These are phyloP conservation scores for Phoenix roebelenii DNA, from an alignment of 176 grass and related monocot species.

Conservation along the genomic window DNA sequence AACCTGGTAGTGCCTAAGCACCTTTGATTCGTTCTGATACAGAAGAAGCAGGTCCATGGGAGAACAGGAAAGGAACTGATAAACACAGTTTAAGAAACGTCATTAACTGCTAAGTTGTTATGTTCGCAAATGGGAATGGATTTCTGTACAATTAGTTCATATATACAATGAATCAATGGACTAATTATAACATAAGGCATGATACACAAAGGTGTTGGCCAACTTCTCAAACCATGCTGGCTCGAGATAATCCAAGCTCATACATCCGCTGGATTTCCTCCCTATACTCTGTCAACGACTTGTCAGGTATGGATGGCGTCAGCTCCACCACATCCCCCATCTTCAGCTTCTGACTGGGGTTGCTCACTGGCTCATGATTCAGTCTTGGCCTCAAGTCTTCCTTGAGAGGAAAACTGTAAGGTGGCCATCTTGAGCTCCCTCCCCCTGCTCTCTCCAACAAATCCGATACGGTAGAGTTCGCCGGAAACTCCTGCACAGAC, in stretches of 20 bases:
- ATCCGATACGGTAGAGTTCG: constrained; percentile 52
- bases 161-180: constrained; percentile 44
- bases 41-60: too few relatives aligned
- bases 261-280: constrained; percentile 98
- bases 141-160: constrained; percentile 32
- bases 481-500: constrained; percentile 75
- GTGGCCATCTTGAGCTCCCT: constrained; percentile 48
- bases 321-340: constrained; percentile 95
- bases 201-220: not conserved
- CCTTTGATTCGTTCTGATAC: too few relatives aligned
- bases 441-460: constrained; percentile 53
- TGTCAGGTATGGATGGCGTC: constrained; percentile 48
- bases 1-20: too few relatives aligned
- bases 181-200: not conserved
- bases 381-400: constrained; percentile 69
- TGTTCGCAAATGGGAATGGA: too few relatives aligned
- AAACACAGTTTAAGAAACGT: too few relatives aligned
- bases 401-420: constrained; percentile 60
- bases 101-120: too few relatives aligned
- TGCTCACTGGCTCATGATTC: constrained; percentile 53
- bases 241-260: constrained; percentile 42
- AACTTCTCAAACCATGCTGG: constrained; percentile 27
- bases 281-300: constrained; percentile 69
- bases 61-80: too few relatives aligned
- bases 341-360: constrained; percentile 39